Base-by-base conservation (phyloP, 2,329 filamentous ascomycete genomes). In the Ampelomyces quisqualis region DNA sequence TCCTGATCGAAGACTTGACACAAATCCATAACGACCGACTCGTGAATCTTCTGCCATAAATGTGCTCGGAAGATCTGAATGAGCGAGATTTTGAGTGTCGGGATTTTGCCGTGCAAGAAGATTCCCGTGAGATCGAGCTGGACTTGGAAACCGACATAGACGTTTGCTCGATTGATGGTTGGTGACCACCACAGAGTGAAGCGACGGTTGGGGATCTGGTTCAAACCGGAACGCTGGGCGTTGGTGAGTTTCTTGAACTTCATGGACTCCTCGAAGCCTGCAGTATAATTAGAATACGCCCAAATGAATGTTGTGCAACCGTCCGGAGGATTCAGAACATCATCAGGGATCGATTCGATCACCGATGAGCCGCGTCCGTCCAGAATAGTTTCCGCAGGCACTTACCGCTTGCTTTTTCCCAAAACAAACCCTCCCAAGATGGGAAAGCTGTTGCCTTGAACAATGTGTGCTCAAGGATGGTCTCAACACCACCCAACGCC, bases 21-120 rank as follows among this genome's bases (percentile, higher is more conserved):
- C 62, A 98, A 71, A 77, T 98, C 93, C 93, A 98, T 98, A 22
- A 96, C 91, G 0, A 97, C 90, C 1, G 88, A 94, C 70, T 98
- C 93, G 70, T 98, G 94, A 32, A 98, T 97, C 77, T 98, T 98
- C 70, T 98, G 93, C 93, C 93, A 98, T 76, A 98, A 84, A 81
- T 98, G 93, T 37, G 94, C 93, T 67, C 93, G 85, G 87, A 98
- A 98, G 58, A 98, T 98, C 67, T 98, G 93, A 47, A 98, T 98
- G 38, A 98, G 76, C 0, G 90, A 96, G 49, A 98, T 98, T 73
- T 98, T 98, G 29, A 98, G 73, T 0, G 93, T 98, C 0, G 93
- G 94, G 42, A 98, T 98, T 73, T 98, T 98, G 59, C 93, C 93
- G 75, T 98, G 94, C 65, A 98, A 78, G 82, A 98, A 98, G 47